These are phyloP conservation scores for Thermothelomyces thermophilus DNA, from an alignment of 2,329 filamentous ascomycete genomes.

Conservation along the genomic window DNA sequence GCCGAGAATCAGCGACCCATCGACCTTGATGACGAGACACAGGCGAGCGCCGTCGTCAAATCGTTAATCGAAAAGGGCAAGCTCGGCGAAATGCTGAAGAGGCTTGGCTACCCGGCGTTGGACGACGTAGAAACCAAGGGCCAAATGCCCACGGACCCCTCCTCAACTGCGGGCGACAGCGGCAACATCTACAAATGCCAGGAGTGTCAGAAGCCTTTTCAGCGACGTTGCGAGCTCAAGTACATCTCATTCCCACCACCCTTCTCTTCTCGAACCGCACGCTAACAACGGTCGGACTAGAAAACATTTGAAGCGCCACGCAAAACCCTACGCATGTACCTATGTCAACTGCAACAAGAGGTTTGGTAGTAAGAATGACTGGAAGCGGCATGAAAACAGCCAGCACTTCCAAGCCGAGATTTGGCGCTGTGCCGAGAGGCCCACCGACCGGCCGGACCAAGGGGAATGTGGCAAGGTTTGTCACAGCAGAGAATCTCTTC, in stretches of 20 bases:
- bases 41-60: slow-evolving; percentile 13
- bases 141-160: slow-evolving; percentile 12
- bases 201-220: slow-evolving; percentile 41
- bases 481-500: slow-evolving; percentile 53
- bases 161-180: neutral
- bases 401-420: slow-evolving; percentile 67
- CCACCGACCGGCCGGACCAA: neutral
- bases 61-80: slow-evolving; percentile 23
- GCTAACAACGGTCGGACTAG: slow-evolving; percentile 35
- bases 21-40: slow-evolving; percentile 13
- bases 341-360: slow-evolving; percentile 59
- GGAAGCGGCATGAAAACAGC: slow-evolving; percentile 81
- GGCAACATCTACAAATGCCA: slow-evolving; percentile 27
- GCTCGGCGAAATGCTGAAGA: slow-evolving; percentile 30
- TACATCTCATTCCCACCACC: too few relatives aligned
- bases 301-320: slow-evolving; percentile 79
- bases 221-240: slow-evolving; percentile 51
- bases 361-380: slow-evolving; percentile 93
- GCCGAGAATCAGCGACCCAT: neutral
- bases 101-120: slow-evolving; percentile 22
- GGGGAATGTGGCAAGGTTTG: slow-evolving; percentile 52
- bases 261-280: too few relatives aligned
- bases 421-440: slow-evolving; percentile 58
- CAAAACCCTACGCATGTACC: slow-evolving; percentile 76
- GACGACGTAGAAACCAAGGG: slow-evolving; percentile 10